A percentile compares a stretch with the other conserved stretches of the same genome.
These are phyloP conservation scores for Flagelloscypha sp. DNA, from an alignment of 768 basidiomycete species.

Conservation along the genomic window DNA sequence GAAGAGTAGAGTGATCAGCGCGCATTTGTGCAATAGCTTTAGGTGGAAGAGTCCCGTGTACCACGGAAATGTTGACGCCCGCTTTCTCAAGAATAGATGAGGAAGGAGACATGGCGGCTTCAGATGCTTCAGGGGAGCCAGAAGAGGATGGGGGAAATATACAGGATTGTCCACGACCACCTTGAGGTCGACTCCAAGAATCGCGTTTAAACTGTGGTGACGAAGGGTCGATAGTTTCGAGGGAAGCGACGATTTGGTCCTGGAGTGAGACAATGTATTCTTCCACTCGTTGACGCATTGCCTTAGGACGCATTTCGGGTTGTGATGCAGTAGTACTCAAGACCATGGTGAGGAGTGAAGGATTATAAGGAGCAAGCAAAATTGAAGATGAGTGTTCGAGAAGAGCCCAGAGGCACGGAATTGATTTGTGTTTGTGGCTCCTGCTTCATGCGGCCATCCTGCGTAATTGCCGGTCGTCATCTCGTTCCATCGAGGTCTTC, in stretches of 20 bases:
- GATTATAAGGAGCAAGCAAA: no score
- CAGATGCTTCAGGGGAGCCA: slow-evolving; percentile 20
- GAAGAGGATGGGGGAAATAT: slow-evolving; percentile 48
- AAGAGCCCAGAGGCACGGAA: no score
- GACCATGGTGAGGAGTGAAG: no score
- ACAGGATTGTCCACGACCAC: slow-evolving; percentile 75
- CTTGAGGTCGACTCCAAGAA: slow-evolving; percentile 64
- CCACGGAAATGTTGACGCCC: slow-evolving; percentile 90
- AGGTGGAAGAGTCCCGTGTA: slow-evolving; percentile 82
- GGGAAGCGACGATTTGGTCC: slow-evolving; percentile 61
- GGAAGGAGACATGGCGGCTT: no score
- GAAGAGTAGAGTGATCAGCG: slow-evolving; percentile 77
- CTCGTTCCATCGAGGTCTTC: no score
- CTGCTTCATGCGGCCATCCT: no score
- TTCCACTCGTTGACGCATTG: slow-evolving; percentile 75
- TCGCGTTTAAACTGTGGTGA: slow-evolving; percentile 74
- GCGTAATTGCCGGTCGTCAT: no score
- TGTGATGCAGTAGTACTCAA: no score
- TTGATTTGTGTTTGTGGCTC: no score
- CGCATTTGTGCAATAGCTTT: slow-evolving; percentile 92
- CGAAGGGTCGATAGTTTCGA: slow-evolving; percentile 73
- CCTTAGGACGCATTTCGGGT: no score
- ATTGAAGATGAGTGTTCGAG: no score
- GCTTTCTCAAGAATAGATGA: slow-evolving; percentile 88
- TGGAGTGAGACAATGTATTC: slow-evolving; percentile 72